Evolutionary conservation across 2,329 filamentous ascomycete species (phyloP), one percentile per base, ranked within the genome.

Genomic region (Diaporthe amygdali): DNA sequence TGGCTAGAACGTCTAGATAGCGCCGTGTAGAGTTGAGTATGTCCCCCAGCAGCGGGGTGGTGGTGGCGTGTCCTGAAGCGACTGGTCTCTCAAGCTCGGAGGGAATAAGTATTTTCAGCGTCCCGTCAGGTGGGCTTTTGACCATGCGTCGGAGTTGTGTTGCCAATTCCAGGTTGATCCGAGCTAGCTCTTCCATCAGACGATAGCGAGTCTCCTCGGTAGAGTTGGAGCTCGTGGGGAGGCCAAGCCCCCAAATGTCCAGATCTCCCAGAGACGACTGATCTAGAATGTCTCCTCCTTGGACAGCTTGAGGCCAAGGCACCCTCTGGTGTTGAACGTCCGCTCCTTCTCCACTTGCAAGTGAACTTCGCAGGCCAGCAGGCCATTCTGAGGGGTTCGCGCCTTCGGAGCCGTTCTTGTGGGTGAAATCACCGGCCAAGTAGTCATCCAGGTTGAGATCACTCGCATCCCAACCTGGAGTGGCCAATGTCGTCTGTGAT

Each of bases 151-250:
- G 30, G 10, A 70, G 34, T 51, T 70, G 68, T 3, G 15, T 66
- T 17, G 46, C 55, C 37, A 70, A 17, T 22, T 66, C 56, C 52
- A 70, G 68, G 46, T 63, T 70, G 54, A 70, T 54, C 25, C 46
- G 34, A 22, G 68, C 64, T 5, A 70, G 44, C 30, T 66, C 39
- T n/a, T 47, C 44, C 44, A 47, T 47, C 44, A 20, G n/a, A n/a
- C 44, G 44, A 47, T 47, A 47, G n/a, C 22, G 44, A 14, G 44
- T 25, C 44, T 47, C 44, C 44, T 47, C 44, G 2, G 9, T 47
- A 1, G n/a, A 47, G 44, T 1, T 47, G 44, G 44, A 22, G 44
- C 17, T 47, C 44, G 44, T 22, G 44, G 44, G 44, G 20, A 25
- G 44, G n/a, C n/a, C 44, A 47, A 25, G 44, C n/a, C 7, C 44